Conservation (phyloP, 768 basidiomycete genomes). For the Rhodotorula taiwanensis region DNA sequence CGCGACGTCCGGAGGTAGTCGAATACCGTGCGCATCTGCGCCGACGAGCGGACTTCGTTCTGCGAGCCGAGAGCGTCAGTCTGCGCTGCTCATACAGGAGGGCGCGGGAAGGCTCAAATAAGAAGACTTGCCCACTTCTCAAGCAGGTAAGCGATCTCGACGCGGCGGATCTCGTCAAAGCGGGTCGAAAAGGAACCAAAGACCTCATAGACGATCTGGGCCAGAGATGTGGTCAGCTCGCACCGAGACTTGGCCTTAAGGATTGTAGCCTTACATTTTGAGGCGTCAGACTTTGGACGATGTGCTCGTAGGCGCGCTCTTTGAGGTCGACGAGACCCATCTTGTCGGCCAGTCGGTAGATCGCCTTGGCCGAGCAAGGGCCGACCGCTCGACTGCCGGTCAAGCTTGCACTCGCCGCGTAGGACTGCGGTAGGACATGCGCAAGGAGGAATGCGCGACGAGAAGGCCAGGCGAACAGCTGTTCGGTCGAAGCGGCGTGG, state of each 20-base stretch:
- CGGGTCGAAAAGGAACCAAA: conserved; percentile 47
- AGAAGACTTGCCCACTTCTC: conserved; percentile 28
- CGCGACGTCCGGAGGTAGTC: conserved; percentile 23
- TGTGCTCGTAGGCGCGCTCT: conserved; percentile 46
- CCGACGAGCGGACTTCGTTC: conserved; percentile 40
- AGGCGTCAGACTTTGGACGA: conserved; percentile 44
- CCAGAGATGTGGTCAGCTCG: too few species aligned
- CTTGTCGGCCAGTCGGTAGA: conserved; percentile 43
- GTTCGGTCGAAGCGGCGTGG: neutral
- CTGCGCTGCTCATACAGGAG: neutral
- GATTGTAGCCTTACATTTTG: conserved; percentile 37
- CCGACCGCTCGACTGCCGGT: neutral
- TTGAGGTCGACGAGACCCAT: conserved; percentile 46
- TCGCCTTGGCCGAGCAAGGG: conserved; percentile 45
- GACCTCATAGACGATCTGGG: conserved; percentile 46
- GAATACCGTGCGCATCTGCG: conserved; percentile 28
- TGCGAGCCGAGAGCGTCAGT: neutral
- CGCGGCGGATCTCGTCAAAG: conserved; percentile 47
- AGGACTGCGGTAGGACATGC: conserved; percentile 1
- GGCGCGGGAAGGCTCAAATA: conserved; percentile 4
- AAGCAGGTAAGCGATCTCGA: conserved; percentile 40
- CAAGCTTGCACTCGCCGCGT: neutral
- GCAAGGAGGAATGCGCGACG: conserved; percentile 21
- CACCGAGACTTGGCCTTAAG: neutral
- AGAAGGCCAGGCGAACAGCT: conserved; percentile 22